Conservation (phyloP, 2,329 filamentous ascomycete genomes). For the Teratosphaeria gauchensis region DNA sequence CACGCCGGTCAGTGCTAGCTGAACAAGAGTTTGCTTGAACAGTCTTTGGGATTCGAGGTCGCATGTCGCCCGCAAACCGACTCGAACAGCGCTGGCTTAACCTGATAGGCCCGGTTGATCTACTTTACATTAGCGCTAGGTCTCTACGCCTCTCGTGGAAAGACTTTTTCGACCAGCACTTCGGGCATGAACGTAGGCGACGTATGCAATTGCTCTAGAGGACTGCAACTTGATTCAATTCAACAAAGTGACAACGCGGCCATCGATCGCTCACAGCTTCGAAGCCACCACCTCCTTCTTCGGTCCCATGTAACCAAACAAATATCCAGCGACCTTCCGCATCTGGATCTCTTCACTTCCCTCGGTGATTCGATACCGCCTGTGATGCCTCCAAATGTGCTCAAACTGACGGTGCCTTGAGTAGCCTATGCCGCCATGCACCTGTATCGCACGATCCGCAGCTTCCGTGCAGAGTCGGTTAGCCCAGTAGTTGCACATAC, state of each 20-base stretch:
- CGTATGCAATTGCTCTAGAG: too few species aligned
- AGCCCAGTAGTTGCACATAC: constrained; percentile 58
- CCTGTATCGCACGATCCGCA: constrained; percentile 54
- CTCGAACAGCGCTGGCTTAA: too few species aligned
- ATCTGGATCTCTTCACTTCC: constrained; percentile 58
- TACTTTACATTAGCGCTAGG: too few species aligned
- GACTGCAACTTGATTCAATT: not conserved
- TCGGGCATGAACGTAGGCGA: too few species aligned
- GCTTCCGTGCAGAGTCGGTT: constrained; percentile 52
- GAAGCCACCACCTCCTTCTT: constrained; percentile 17
- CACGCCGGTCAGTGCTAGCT: too few species aligned
- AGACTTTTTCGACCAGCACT: too few species aligned
- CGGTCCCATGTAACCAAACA: constrained; percentile 46
- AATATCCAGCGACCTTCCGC: constrained; percentile 52
- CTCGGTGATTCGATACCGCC: constrained; percentile 54
- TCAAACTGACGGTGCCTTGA: constrained; percentile 51
- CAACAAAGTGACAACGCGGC: not conserved
- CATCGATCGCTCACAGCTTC: constrained; percentile 8
- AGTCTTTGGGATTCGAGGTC: too few species aligned
- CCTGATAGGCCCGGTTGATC: too few species aligned
- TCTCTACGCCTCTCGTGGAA: too few species aligned
- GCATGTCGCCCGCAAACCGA: too few species aligned
- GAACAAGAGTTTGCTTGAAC: too few species aligned
- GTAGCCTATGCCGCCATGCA: constrained; percentile 52
- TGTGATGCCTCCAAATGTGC: constrained; percentile 56